Percentiles rank a stretch among this genome's conserved stretches.
Evolutionary conservation across 2,329 filamentous ascomycete genomes (phyloP).

Genomic region (Aureobasidium namibiae): DNA sequence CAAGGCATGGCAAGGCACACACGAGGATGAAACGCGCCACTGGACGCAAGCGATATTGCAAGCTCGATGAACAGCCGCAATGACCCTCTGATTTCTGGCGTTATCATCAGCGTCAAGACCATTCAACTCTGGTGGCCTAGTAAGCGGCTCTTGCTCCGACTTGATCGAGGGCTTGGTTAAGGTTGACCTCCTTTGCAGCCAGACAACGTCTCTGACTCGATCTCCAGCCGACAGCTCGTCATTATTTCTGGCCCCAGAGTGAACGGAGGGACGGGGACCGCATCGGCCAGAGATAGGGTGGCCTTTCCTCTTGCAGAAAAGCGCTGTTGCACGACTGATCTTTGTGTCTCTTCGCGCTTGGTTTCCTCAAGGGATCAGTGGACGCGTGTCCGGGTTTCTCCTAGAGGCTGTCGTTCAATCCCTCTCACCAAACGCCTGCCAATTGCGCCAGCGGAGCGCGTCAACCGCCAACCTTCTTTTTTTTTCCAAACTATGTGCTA

Average conservation of each 20-base stretch:
- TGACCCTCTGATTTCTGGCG: conserved; percentile 1
- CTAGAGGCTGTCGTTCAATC: background rate
- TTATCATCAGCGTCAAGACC: background rate
- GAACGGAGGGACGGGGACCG: background rate
- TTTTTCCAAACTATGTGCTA: conserved; percentile 8
- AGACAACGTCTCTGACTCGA: background rate
- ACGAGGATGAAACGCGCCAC: conserved; percentile 13
- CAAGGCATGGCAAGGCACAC: conserved; percentile 13
- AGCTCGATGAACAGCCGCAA: background rate
- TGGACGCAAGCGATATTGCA: conserved; percentile 12
- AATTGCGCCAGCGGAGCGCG: conserved; percentile 12
- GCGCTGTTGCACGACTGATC: conserved; percentile 1
- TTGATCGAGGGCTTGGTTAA: background rate
- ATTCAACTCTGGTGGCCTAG: background rate
- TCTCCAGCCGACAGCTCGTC: background rate
- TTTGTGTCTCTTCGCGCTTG: background rate
- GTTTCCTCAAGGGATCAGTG: background rate
- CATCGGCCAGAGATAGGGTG: background rate
- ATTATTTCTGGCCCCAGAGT: background rate
- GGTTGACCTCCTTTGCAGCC: conserved; percentile 1
- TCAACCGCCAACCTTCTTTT: conserved; percentile 13
- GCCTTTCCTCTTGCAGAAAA: background rate
- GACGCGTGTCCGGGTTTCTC: conserved; percentile 8
- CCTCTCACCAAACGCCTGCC: conserved; percentile 3
- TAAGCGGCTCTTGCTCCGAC: conserved; percentile 7